A percentile compares a stretch with the other conserved stretches of the same genome.
These are phyloP conservation scores for Myriosclerotinia curreyana DNA, from an alignment of 2,329 filamentous ascomycete genomes.

Conservation along the genomic window DNA sequence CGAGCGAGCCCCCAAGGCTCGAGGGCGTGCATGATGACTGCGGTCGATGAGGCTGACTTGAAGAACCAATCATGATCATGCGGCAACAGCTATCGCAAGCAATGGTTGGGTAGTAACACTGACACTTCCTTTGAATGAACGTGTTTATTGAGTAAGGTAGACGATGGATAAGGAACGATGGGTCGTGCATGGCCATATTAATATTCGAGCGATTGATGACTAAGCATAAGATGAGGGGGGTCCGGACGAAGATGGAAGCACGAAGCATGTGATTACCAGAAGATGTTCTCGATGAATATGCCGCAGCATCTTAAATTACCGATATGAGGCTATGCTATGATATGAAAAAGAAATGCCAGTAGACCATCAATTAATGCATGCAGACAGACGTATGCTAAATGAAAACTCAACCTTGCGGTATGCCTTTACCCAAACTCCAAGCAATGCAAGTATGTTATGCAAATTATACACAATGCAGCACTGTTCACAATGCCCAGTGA, in stretches of 20 bases:
- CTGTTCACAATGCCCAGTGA: conserved; percentile 35
- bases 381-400: conserved; percentile 4
- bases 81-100: neutral
- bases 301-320: neutral
- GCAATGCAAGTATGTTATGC: conserved; percentile 25
- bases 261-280: neutral
- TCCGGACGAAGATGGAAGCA: neutral
- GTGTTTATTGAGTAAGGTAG: too few species aligned
- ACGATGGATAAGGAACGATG: too few species aligned
- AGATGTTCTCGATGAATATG: neutral
- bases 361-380: neutral
- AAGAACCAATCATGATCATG: neutral
- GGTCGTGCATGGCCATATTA: too few species aligned
- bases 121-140: neutral
- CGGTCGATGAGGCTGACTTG: neutral
- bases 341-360: neutral
- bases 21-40: conserved; percentile 10
- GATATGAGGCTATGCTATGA: neutral
- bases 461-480: conserved; percentile 25
- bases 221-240: neutral
- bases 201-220: neutral
- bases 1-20: neutral
- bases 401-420: conserved; percentile 10
- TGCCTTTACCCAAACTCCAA: conserved; percentile 23
- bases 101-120: neutral